phyloP scores from a whole-genome alignment of 2,329 filamentous ascomycete genomes.

The Neonectria ditissima region DNA sequence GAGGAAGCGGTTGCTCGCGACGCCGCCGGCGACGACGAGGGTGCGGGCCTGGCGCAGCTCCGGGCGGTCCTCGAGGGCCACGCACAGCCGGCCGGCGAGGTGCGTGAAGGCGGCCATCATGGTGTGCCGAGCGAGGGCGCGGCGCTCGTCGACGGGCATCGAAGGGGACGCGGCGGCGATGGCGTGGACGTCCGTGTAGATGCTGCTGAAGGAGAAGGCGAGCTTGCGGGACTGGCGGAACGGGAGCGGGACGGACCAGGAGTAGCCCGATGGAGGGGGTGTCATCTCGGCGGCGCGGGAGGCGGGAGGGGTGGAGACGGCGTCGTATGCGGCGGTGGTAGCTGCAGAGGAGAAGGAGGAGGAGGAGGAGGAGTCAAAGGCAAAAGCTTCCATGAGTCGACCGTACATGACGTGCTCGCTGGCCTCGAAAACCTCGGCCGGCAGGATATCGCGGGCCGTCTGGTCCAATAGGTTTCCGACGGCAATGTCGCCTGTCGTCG shows the following conservation, averaged over 20 bases:
- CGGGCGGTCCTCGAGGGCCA: conserved; percentile 66
- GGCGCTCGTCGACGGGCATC: conserved; percentile 70
- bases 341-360: conserved; percentile 10
- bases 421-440: conserved; percentile 64
- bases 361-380: conserved; percentile 65
- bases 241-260: conserved; percentile 78
- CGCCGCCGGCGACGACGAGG: conserved; percentile 88
- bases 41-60: conserved; percentile 60
- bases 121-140: conserved; percentile 75
- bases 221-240: conserved; percentile 69
- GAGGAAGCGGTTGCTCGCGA: conserved; percentile 87
- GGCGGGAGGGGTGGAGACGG: conserved; percentile 68
- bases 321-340: conserved; percentile 46
- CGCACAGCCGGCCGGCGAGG: conserved; percentile 77
- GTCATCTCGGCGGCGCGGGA: conserved; percentile 69
- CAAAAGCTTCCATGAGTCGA: conserved; percentile 81
- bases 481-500: conserved; percentile 82
- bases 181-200: conserved; percentile 66
- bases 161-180: conserved; percentile 54
- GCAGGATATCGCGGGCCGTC: conserved; percentile 80
- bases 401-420: conserved; percentile 81
- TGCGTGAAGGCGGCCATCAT: conserved; percentile 92
- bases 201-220: conserved; percentile 78
- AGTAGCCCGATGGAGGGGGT: conserved; percentile 53
- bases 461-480: conserved; percentile 93